A percentile compares a stretch with the other conserved stretches of the same genome.
Evolutionary conservation across 148 eudicot species (phyloP).

Genomic region (Heliosperma pusillum): DNA sequence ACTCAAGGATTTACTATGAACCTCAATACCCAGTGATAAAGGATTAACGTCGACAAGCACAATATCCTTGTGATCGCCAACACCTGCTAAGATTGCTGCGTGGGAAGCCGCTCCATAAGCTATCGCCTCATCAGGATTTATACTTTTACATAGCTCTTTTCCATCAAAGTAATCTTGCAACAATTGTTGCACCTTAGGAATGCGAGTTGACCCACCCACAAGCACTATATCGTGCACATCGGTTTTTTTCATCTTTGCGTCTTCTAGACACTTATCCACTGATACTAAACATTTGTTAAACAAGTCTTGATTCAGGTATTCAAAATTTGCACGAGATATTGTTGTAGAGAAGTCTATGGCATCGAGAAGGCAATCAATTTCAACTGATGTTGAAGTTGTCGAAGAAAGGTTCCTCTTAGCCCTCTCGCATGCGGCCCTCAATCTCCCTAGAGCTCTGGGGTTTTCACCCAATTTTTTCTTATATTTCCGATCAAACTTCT

Average conservation of each 20-base stretch:
- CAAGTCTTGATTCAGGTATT: slow-evolving; percentile 7
- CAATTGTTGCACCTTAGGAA: slow-evolving; percentile 20
- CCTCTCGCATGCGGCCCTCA: background rate
- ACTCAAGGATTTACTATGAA: background rate
- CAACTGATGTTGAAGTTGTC: background rate
- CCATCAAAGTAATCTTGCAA: background rate
- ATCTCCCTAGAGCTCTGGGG: background rate
- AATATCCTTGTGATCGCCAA: background rate
- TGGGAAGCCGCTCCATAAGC: background rate
- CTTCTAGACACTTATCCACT: slow-evolving; percentile 3
- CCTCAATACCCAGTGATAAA: background rate
- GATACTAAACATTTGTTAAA: background rate
- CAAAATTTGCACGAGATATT: background rate
- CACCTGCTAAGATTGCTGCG: background rate
- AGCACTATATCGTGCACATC: slow-evolving; percentile 1
- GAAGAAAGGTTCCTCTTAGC: slow-evolving; percentile 12
- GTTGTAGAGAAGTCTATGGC: background rate
- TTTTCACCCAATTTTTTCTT: background rate
- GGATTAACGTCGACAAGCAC: background rate
- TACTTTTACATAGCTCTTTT: background rate
- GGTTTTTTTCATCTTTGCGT: background rate
- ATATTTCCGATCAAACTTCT: background rate
- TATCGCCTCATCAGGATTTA: slow-evolving; percentile 3
- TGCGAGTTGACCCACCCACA: slow-evolving; percentile 25
- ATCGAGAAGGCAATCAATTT: background rate